Evolutionary conservation across 1,284 basidiomycete genomes (phyloP).

Genomic region (Volvariella surrecta): DNA sequence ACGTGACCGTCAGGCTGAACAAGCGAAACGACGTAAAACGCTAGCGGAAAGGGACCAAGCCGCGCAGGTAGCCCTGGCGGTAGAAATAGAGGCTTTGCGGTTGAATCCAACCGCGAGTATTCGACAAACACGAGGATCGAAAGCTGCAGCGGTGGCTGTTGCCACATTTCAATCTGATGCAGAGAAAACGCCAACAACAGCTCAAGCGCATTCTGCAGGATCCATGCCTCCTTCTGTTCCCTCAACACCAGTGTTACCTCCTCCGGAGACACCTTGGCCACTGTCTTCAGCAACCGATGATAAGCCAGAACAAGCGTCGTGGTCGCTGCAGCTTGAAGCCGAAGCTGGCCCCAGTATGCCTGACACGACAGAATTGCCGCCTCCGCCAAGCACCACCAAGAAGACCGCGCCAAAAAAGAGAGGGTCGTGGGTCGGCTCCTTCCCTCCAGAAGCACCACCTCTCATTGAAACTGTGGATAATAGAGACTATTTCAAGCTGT

Average conservation of each 20-base stretch:
- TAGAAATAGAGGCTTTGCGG: not conserved
- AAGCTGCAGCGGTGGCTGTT: slow-evolving; percentile 28
- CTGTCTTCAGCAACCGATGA: too few relatives aligned
- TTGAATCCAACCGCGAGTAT: slow-evolving; percentile 35
- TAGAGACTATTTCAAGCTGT: slow-evolving; percentile 72
- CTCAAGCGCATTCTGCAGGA: slow-evolving; percentile 7
- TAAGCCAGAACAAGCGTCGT: too few relatives aligned
- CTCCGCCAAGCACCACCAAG: too few relatives aligned
- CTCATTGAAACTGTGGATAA: slow-evolving; percentile 64
- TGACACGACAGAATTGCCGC: too few relatives aligned
- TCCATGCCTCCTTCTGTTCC: slow-evolving; percentile 8
- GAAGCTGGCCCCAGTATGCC: too few relatives aligned
- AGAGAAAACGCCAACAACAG: not conserved
- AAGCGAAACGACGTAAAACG: slow-evolving; percentile 16
- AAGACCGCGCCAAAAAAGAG: slow-evolving; percentile 14
- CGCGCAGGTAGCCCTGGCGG: too few relatives aligned
- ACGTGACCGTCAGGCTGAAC: slow-evolving; percentile 31
- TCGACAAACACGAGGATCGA: slow-evolving; percentile 34
- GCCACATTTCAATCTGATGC: slow-evolving; percentile 37
- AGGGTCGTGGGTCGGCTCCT: slow-evolving; percentile 18
- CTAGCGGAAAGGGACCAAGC: slow-evolving; percentile 8
- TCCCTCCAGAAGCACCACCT: slow-evolving; percentile 35
- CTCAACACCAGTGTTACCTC: not conserved
- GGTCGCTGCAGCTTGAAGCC: too few relatives aligned
- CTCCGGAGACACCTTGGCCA: too few relatives aligned